Evolutionary conservation across 1,284 basidiomycete species (phyloP).

Genomic region (Rhodotorula mucilaginosa): DNA sequence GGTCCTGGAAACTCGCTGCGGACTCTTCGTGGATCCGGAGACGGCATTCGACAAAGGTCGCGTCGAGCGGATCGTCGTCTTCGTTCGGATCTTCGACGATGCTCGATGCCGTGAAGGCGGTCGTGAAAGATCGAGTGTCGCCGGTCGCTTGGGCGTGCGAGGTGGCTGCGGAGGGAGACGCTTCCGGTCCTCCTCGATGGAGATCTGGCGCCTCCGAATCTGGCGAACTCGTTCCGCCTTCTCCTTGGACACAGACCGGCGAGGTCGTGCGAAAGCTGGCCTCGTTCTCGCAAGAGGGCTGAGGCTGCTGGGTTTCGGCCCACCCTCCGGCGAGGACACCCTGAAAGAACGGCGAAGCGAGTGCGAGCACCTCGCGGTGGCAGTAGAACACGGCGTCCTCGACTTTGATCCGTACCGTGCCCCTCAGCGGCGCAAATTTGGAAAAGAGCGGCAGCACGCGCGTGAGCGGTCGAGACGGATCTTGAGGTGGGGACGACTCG

Average conservation of each 20-base stretch:
- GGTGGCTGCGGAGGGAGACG: neutral
- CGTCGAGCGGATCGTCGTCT: slow-evolving; percentile 44
- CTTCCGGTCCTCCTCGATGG: neutral
- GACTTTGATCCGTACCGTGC: slow-evolving; percentile 27
- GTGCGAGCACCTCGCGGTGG: slow-evolving; percentile 77
- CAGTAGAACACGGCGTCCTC: slow-evolving; percentile 20
- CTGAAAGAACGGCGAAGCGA: slow-evolving; percentile 81
- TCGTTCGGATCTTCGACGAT: slow-evolving; percentile 20
- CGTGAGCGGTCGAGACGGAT: neutral
- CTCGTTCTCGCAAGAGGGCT: neutral
- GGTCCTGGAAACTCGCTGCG: slow-evolving; percentile 53
- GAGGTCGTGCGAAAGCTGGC: neutral
- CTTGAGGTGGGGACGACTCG: neutral
- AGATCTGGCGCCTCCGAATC: neutral
- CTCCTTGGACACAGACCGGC: neutral
- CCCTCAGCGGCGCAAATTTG: slow-evolving; percentile 8
- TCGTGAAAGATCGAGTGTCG: slow-evolving; percentile 59
- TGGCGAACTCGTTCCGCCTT: neutral
- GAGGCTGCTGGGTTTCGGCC: slow-evolving; percentile 30
- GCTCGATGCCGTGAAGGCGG: slow-evolving; percentile 12
- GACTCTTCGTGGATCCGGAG: slow-evolving; percentile 68
- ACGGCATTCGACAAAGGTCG: slow-evolving; percentile 14
- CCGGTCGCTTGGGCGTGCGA: slow-evolving; percentile 52
- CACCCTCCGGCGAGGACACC: slow-evolving; percentile 66
- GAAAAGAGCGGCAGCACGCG: slow-evolving; percentile 13